These are phyloP conservation scores for Blepharisma japonicum DNA, from an alignment of 73 alveolate species.

Conservation along the genomic window DNA sequence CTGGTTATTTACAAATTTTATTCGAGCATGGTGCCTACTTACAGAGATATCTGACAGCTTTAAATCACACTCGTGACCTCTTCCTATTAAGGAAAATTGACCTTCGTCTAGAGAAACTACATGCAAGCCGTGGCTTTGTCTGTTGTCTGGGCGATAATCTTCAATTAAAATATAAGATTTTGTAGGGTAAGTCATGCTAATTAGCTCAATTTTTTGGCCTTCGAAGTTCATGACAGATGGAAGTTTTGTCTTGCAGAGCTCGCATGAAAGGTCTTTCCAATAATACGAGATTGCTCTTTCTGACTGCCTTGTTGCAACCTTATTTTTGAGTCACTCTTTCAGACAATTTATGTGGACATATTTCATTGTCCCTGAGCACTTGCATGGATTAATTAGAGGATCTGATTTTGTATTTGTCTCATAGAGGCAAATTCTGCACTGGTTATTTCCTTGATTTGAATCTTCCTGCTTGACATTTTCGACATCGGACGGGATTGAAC, in stretches of 20 bases:
- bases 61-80: slow-evolving; percentile 84
- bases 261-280: slow-evolving; percentile 73
- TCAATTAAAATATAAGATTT: neutral
- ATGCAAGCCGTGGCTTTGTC: slow-evolving; percentile 9
- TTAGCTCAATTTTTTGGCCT: neutral
- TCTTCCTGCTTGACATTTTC: slow-evolving; percentile 19
- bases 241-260: slow-evolving; percentile 69
- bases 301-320: slow-evolving; percentile 39
- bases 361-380: slow-evolving; percentile 71
- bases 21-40: slow-evolving; percentile 72
- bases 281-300: slow-evolving; percentile 46
- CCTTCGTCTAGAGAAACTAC: slow-evolving; percentile 12
- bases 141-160: slow-evolving; percentile 14
- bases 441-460: neutral
- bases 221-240: slow-evolving; percentile 47
- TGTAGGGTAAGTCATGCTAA: neutral
- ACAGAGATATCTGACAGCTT: slow-evolving; percentile 80
- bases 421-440: slow-evolving; percentile 46
- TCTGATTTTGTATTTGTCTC: slow-evolving; percentile 56
- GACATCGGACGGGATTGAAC: neutral
- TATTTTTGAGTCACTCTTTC: slow-evolving; percentile 61
- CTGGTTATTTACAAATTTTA: slow-evolving; percentile 38
- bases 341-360: slow-evolving; percentile 74
- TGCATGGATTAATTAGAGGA: slow-evolving; percentile 77
- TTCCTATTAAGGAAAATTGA: slow-evolving; percentile 45